Conservation (phyloP, 768 basidiomycete genomes). For the Lactarius pseudohatsudake region DNA sequence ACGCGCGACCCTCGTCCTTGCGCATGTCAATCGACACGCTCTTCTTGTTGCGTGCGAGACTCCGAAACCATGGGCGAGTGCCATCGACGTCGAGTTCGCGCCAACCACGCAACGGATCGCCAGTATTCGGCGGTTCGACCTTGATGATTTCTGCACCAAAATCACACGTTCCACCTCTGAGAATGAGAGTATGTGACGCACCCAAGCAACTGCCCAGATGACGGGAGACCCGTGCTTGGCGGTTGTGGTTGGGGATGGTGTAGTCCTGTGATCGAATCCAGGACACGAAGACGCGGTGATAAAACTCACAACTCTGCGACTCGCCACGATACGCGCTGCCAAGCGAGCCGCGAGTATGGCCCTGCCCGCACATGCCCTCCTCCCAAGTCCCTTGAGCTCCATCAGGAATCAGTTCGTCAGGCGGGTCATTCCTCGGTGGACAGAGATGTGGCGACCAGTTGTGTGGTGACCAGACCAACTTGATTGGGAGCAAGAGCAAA, state of each 20-base stretch:
- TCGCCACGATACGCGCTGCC: not conserved
- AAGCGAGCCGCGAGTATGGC: not conserved
- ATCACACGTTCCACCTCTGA: not conserved
- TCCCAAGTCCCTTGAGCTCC: not conserved
- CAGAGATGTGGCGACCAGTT: no score
- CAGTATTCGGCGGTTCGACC: slow-evolving; percentile 59
- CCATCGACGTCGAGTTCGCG: slow-evolving; percentile 70
- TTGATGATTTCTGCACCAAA: slow-evolving; percentile 67
- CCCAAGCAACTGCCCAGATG: slow-evolving; percentile 69
- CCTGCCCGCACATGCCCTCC: no score
- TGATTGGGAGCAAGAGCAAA: no score
- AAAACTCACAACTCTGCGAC: not conserved
- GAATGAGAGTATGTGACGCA: slow-evolving; percentile 33
- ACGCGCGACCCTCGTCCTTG: slow-evolving; percentile 55
- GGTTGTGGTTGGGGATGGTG: not conserved
- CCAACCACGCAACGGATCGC: slow-evolving; percentile 71
- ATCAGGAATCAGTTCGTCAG: not conserved
- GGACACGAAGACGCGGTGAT: not conserved
- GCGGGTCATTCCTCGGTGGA: no score
- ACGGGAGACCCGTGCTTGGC: slow-evolving; percentile 41
- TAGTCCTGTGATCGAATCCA: not conserved
- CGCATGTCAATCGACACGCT: slow-evolving; percentile 67
- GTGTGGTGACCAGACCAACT: no score
- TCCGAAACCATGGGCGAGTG: slow-evolving; percentile 72
- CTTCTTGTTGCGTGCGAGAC: slow-evolving; percentile 71